Conservation (phyloP, 2,329 filamentous ascomycete species). For the Paecilomyces sp. region DNA sequence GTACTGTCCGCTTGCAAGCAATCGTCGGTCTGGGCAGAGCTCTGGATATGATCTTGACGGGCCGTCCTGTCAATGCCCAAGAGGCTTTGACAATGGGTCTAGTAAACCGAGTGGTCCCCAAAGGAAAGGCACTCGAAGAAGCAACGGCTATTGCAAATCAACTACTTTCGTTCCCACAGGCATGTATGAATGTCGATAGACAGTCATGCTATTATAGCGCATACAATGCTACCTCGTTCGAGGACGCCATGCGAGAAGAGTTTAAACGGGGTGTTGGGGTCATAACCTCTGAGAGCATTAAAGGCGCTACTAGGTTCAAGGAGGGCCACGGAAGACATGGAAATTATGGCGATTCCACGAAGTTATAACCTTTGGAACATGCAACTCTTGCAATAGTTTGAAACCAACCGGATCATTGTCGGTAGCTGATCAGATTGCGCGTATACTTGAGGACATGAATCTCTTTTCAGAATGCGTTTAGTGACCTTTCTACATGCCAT, state of each 20-base stretch:
- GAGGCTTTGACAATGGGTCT: constrained; percentile 49
- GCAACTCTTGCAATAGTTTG: no score
- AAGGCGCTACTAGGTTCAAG: constrained; percentile 35
- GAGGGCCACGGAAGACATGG: constrained; percentile 34
- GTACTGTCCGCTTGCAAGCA: constrained; percentile 46
- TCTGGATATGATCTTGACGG: constrained; percentile 52
- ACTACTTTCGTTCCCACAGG: constrained; percentile 45
- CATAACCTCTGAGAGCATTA: constrained; percentile 36
- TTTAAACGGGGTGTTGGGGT: constrained; percentile 39
- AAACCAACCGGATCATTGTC: no score
- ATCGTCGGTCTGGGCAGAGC: constrained; percentile 48
- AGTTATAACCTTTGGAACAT: no score
- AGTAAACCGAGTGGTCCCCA: constrained; percentile 46
- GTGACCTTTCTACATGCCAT: no score
- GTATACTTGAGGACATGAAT: no score
- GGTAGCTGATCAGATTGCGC: no score
- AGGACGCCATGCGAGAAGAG: constrained; percentile 45
- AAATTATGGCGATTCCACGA: background rate
- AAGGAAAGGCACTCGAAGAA: constrained; percentile 43
- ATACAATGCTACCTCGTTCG: constrained; percentile 42
- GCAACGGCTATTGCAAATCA: constrained; percentile 42
- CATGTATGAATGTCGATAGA: constrained; percentile 47
- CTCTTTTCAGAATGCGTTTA: no score
- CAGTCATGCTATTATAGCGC: constrained; percentile 43
- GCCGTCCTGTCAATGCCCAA: constrained; percentile 40